phyloP scores from a whole-genome alignment of 768 basidiomycete genomes.

The Phylloporus sp. region DNA sequence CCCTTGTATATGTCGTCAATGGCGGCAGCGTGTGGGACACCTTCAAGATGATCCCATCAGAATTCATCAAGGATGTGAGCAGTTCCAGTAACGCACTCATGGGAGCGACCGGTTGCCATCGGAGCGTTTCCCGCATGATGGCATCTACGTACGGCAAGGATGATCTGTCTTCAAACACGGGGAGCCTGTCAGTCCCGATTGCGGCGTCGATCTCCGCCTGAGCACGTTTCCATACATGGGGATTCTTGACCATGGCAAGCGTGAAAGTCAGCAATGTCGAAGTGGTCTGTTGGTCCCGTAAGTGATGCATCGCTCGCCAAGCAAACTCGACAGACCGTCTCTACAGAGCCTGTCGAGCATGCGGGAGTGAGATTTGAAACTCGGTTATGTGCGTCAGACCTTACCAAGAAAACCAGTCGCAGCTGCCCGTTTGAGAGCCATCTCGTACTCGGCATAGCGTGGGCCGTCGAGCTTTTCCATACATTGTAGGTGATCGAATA shows the following conservation, averaged over 20 bases:
- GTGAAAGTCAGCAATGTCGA: neutral
- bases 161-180: slow-evolving; percentile 2
- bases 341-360: neutral
- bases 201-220: slow-evolving; percentile 8
- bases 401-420: neutral
- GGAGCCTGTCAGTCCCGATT: slow-evolving; percentile 1
- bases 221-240: slow-evolving; percentile 10
- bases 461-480: slow-evolving; percentile 15
- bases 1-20: too few relatives aligned
- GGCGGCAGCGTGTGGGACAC: slow-evolving; percentile 26
- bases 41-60: neutral
- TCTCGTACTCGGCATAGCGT: neutral
- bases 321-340: slow-evolving; percentile 3
- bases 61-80: neutral
- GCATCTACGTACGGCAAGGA: slow-evolving; percentile 10
- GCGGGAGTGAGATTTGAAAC: neutral
- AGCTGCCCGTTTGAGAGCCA: neutral
- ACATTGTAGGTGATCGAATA: neutral
- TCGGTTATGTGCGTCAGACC: neutral
- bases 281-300: slow-evolving; percentile 4
- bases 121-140: slow-evolving; percentile 3
- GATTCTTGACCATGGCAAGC: slow-evolving; percentile 10
- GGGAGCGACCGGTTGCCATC: slow-evolving; percentile 5
- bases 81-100: too few relatives aligned
- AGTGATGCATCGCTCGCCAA: neutral